Evolutionary conservation across 1,139 yeast species (phyloP).

Genomic region (Debaryomyces subglobosus): DNA sequence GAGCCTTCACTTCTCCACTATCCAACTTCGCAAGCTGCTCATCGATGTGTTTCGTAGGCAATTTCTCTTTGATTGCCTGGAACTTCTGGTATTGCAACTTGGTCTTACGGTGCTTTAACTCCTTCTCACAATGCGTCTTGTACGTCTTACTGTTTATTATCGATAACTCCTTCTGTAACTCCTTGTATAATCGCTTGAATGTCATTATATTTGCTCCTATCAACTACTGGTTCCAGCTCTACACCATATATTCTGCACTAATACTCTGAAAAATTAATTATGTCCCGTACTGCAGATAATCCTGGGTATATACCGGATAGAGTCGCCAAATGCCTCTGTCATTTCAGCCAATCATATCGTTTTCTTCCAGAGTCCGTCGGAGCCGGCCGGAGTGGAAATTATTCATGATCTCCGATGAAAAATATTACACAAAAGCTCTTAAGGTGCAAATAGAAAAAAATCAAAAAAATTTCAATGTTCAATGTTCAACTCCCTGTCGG

Average conservation of each 20-base stretch:
- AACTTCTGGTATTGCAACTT: constrained; percentile 56
- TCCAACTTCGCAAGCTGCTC: constrained; percentile 31
- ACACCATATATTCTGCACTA: neutral
- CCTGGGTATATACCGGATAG: neutral
- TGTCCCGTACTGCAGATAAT: constrained; percentile 3
- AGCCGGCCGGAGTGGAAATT: constrained; percentile 9
- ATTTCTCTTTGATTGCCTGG: constrained; percentile 46
- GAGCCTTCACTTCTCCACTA: constrained; percentile 21
- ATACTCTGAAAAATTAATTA: neutral
- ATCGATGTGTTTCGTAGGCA: constrained; percentile 39
- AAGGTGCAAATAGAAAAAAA: constrained; percentile 3
- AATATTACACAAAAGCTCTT: constrained; percentile 6
- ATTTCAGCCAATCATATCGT: constrained; percentile 6
- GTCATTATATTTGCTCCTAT: constrained; percentile 1
- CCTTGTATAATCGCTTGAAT: constrained; percentile 17
- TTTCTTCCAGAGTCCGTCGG: constrained; percentile 1
- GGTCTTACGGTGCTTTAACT: constrained; percentile 53
- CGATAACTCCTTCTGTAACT: constrained; percentile 47
- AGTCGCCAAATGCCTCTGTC: neutral
- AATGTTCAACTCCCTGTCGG: constrained; percentile 1
- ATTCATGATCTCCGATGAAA: constrained; percentile 3
- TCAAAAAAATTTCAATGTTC: constrained; percentile 7
- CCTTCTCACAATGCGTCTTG: constrained; percentile 46
- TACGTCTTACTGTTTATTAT: constrained; percentile 46
- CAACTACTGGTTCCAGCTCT: neutral